Base-by-base conservation (phyloP, 2,329 filamentous ascomycete species). In the Coniosporium tulheliwenetii region DNA sequence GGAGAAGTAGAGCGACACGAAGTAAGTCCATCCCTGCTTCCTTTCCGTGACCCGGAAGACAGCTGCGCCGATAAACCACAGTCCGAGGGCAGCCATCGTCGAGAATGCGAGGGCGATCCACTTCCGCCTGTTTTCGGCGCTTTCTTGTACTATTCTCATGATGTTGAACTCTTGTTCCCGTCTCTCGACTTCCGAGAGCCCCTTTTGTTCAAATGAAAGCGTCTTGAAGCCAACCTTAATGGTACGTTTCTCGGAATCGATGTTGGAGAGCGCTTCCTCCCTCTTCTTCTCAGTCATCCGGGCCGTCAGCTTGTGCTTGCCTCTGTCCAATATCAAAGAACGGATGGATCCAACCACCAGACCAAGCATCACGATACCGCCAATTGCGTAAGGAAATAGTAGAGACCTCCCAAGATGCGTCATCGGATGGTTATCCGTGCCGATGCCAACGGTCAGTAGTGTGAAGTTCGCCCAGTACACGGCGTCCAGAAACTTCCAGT, bases 381-480 rank as follows among this genome's bases (percentile, higher is more conserved):
- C 69, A 30, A 75, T 65, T 1, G 70, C 69, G 40, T 65, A 74
- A 0, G 69, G 70, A 43, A 74, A 71, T 1, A 75, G 48, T 1
- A 75, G 51, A 2, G 64, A 61, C 31, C 70, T 60, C 2, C 69
- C 70, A 2, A 66, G 50, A 43, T 68, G 63, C 0, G 69, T 73
- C 13, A 50, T 53, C 1, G 71, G 71, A 2, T 62, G 58, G 44
- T 64, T 69, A 42, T 68, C 60, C 10, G 64, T 63, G 10, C 71
- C 71, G 10, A 74, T 58, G 3, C 71, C 71, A 5, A 75, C 62
- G 0, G 71, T 75, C 2, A 75, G 60, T 1, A 73, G 52, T 0
- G 71, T 75, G 37, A 71, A 70, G 45, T 74, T 65, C 2, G 70
- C 67, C 62, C 67, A 75, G 47, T 70, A 76, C 0, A 75, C 63